phyloP scores from a whole-genome alignment of 2,329 filamentous ascomycete genomes.

The Emericellopsis cladophorae region DNA sequence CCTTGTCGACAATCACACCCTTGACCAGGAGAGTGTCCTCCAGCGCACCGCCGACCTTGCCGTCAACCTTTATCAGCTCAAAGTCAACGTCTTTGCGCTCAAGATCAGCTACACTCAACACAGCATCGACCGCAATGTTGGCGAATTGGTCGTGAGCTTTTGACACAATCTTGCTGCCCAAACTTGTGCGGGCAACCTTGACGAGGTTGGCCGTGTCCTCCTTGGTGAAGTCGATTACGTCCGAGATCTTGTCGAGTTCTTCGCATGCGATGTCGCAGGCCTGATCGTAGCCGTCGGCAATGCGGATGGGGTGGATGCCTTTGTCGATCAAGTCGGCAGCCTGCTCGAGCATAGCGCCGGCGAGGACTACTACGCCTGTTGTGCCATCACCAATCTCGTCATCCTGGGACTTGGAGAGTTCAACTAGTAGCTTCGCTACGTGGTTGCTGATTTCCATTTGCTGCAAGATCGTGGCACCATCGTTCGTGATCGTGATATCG shows the following conservation, averaged over 20 bases:
- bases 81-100: conserved; percentile 97
- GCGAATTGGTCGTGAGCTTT: conserved; percentile 98
- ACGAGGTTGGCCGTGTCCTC: conserved; percentile 74
- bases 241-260: conserved; percentile 86
- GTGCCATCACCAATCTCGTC: conserved; percentile 98
- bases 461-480: conserved; percentile 91
- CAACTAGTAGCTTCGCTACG: conserved; percentile 90
- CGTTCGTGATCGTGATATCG: conserved; percentile 98
- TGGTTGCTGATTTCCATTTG: conserved; percentile 99
- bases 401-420: conserved; percentile 96
- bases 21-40: conserved; percentile 93
- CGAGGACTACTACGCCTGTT: conserved; percentile 92
- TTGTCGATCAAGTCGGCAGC: conserved; percentile 98
- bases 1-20: conserved; percentile 98
- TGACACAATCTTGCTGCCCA: conserved; percentile 98
- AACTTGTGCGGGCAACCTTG: conserved; percentile 88
- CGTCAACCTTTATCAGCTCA: conserved; percentile 97
- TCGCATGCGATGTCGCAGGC: conserved; percentile 93
- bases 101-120: conserved; percentile 89
- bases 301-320: conserved; percentile 96
- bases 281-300: conserved; percentile 95
- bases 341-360: conserved; percentile 89
- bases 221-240: conserved; percentile 74
- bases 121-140: conserved; percentile 92
- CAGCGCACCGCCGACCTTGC: conserved; percentile 87